These are phyloP conservation scores for Solanum gracilifrons DNA, from an alignment of 257 asterid genomes.

Conservation along the genomic window DNA sequence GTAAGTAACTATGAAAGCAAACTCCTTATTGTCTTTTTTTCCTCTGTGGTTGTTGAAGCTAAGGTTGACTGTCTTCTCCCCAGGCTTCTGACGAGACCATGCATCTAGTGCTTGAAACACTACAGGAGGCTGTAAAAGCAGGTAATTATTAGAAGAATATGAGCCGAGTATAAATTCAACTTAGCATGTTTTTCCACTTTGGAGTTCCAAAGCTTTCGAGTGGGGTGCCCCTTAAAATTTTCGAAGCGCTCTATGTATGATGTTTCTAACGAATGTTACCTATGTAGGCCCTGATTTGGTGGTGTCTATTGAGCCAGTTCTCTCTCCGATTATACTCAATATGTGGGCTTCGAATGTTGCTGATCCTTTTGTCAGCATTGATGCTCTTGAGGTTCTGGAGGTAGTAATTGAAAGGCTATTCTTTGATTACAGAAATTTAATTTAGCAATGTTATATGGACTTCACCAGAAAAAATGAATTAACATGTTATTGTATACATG, in stretches of 20 bases:
- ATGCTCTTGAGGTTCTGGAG: slow-evolving; percentile 95
- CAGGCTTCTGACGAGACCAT: slow-evolving; percentile 97
- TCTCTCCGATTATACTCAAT: slow-evolving; percentile 84
- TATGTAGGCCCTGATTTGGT: slow-evolving; percentile 54
- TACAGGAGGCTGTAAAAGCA: slow-evolving; percentile 76
- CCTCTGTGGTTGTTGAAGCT: slow-evolving; percentile 3
- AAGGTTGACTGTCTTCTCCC: slow-evolving; percentile 16
- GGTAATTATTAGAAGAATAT: slow-evolving; percentile 31
- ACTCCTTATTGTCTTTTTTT: neutral
- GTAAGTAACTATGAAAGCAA: slow-evolving; percentile 24
- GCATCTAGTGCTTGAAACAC: slow-evolving; percentile 95
- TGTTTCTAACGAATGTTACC: neutral
- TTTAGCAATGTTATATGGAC: neutral
- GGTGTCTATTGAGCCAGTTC: slow-evolving; percentile 57
- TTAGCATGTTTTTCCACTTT: neutral
- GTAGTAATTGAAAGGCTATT: slow-evolving; percentile 19
- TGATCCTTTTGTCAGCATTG: slow-evolving; percentile 93
- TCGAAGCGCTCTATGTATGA: neutral
- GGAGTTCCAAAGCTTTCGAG: neutral
- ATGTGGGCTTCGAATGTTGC: slow-evolving; percentile 93
- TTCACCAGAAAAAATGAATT: neutral
- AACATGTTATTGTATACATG: neutral
- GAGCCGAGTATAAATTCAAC: neutral
- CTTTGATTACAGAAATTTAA: neutral
- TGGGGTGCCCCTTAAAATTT: neutral